A percentile compares a stretch with the other conserved stretches of the same genome.
These are phyloP conservation scores for Artemisia annua DNA, from an alignment of 129 eudicot species.

Conservation along the genomic window DNA sequence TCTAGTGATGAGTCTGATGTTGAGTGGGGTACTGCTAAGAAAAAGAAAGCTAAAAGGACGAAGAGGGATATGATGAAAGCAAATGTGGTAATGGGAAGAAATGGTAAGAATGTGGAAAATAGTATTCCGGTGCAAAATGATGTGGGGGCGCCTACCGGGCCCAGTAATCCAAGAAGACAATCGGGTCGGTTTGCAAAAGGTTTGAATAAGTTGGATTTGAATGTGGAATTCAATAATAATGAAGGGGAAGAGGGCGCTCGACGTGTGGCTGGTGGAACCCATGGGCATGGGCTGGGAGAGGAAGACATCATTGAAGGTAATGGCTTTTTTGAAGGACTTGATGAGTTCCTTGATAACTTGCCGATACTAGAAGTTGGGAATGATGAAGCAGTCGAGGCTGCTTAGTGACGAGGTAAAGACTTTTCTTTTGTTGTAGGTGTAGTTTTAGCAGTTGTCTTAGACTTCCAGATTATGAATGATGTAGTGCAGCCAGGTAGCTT, in stretches of 20 bases:
- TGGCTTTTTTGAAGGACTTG: constrained; percentile 84
- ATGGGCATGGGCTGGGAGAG: constrained; percentile 45
- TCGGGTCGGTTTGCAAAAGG: constrained; percentile 57
- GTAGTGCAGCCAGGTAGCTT: constrained; percentile 33
- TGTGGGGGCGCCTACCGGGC: constrained; percentile 25
- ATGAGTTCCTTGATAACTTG: constrained; percentile 65
- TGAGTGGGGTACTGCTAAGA: constrained; percentile 44
- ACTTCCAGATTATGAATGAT: constrained; percentile 25
- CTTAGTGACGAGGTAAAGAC: constrained; percentile 46
- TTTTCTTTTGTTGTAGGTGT: constrained; percentile 40
- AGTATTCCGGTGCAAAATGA: constrained; percentile 35
- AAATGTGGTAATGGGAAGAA: constrained; percentile 21
- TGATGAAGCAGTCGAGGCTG: constrained; percentile 71
- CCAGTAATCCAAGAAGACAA: constrained; percentile 47
- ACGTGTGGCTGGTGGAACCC: constrained; percentile 36
- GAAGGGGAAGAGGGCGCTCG: constrained; percentile 70
- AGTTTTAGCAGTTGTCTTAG: constrained; percentile 25
- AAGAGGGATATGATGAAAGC: constrained; percentile 10
- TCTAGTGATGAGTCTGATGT: constrained; percentile 45
- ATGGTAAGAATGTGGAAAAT: constrained; percentile 31
- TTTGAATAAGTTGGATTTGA: constrained; percentile 81
- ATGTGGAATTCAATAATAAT: constrained; percentile 73
- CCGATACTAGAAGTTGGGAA: constrained; percentile 67
- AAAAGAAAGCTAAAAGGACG: constrained; percentile 35
- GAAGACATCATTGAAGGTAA: constrained; percentile 60